phyloP scores from a whole-genome alignment of 805 yeast genomes.

The Starmerella powellii region DNA sequence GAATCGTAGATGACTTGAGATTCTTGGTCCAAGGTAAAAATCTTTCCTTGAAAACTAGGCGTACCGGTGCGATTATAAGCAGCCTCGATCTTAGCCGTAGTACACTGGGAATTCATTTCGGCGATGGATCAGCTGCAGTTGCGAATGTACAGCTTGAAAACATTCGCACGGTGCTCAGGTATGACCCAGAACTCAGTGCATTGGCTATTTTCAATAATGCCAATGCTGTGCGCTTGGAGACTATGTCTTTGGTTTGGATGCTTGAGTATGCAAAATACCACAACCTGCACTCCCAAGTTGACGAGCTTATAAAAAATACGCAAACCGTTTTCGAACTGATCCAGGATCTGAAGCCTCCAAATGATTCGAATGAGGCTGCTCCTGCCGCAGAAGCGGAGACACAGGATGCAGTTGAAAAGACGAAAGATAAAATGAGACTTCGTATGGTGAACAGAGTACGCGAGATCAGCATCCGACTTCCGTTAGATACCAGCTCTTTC shows the following conservation, averaged over 20 bases:
- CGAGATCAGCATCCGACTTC: conserved; percentile 11
- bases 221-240: conserved; percentile 12
- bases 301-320: conserved; percentile 4
- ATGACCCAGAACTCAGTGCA: conserved; percentile 6
- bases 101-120: conserved; percentile 13
- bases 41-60: conserved; percentile 6
- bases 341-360: background rate
- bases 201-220: conserved; percentile 9
- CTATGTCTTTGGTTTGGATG: conserved; percentile 21
- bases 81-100: conserved; percentile 11
- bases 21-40: conserved; percentile 12
- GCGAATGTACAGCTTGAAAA: conserved; percentile 12
- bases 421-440: conserved; percentile 1
- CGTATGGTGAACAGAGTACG: conserved; percentile 4
- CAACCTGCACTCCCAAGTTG: conserved; percentile 10
- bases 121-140: conserved; percentile 11
- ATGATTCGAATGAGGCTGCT: background rate
- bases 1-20: conserved; percentile 15
- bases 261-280: conserved; percentile 15
- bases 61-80: conserved; percentile 2
- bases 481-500: conserved; percentile 18
- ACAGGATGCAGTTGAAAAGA: too few relatives aligned
- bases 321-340: conserved; percentile 6
- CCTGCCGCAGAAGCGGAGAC: background rate
- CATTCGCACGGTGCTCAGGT: conserved; percentile 8